Evolutionary conservation across 768 basidiomycete species (phyloP), one percentile per base, ranked within the genome.

Genomic region (Leccinellum albellum): DNA sequence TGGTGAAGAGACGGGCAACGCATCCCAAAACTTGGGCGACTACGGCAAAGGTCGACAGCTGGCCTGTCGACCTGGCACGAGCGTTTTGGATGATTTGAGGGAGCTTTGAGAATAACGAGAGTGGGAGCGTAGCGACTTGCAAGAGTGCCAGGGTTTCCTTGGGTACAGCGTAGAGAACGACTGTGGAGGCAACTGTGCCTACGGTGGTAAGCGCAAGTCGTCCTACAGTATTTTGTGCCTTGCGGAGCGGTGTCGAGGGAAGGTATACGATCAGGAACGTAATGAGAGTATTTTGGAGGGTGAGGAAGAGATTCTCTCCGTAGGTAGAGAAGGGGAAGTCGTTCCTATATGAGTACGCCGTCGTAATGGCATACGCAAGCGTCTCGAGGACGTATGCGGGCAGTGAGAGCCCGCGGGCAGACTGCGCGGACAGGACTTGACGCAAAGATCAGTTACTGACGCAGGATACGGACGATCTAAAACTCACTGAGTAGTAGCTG

Each of bases 241-340:
- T 66, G 17, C 63, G 64, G 12, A 64, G 70, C 3, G 64, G 64
- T 9, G 66, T 48, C 5, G 73, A 64, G 8, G 83, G 79, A 66
- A 89, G 87, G 70, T 76, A 75, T 50, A 94, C 80, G 72, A 96
- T 96, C 63, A 95, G 84, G 66, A 94, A 79, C 15, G 92, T 93
- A 70, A 98, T 93, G 74, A 90, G 59, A 64, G 88, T 78, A 76
- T 96, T 94, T 73, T 96, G 94, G 57, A 94, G 66, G 29, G 91
- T 86, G 50, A 98, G 81, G 83, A 98, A 98, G 55, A 94, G 70
- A 77, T 96, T 98, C 74, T 99, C 97, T 66, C 97, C 97, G 58
- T 98, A 99, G 1, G 97, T 98, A 20, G 91, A 93, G 79, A 98
- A 97, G 0, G 97, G 94, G 73, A 95, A 98, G 23, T 78, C 72